Conservation (phyloP, 2,329 filamentous ascomycete genomes). For the Alternaria panax region DNA sequence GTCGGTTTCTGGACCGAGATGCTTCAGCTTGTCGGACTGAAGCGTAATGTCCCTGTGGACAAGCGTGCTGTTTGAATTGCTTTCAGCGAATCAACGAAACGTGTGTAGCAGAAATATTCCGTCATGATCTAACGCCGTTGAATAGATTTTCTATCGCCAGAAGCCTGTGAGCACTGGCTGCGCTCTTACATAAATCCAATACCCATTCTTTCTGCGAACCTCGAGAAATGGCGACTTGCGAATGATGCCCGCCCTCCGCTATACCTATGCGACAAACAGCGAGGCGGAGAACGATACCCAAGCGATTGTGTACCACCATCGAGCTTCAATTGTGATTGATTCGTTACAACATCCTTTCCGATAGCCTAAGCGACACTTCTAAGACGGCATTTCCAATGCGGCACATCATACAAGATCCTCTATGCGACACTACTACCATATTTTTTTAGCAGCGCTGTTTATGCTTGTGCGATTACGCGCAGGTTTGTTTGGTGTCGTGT, state of each 20-base stretch:
- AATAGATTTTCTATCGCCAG: constrained; percentile 21
- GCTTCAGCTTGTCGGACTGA: constrained; percentile 44
- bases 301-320: constrained; percentile 1
- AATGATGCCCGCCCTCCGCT: constrained; percentile 18
- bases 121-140: constrained; percentile 18
- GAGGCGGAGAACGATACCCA: constrained; percentile 6
- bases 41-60: constrained; percentile 40
- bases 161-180: constrained; percentile 11
- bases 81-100: background rate
- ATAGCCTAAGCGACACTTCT: constrained; percentile 4
- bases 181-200: constrained; percentile 27
- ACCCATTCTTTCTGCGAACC: constrained; percentile 22
- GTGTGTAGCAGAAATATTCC: constrained; percentile 4
- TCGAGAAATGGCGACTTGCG: constrained; percentile 2
- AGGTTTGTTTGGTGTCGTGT: background rate
- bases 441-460: background rate
- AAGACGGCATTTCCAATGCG: background rate
- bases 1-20: constrained; percentile 50
- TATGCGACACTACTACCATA: background rate
- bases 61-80: constrained; percentile 33
- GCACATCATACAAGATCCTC: background rate
- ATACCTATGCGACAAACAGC: constrained; percentile 29
- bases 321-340: background rate
- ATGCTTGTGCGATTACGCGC: background rate
- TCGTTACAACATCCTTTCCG: background rate